Evolutionary conservation across 306 rosid genomes (phyloP).

Genomic region (Cucumis hystrix): DNA sequence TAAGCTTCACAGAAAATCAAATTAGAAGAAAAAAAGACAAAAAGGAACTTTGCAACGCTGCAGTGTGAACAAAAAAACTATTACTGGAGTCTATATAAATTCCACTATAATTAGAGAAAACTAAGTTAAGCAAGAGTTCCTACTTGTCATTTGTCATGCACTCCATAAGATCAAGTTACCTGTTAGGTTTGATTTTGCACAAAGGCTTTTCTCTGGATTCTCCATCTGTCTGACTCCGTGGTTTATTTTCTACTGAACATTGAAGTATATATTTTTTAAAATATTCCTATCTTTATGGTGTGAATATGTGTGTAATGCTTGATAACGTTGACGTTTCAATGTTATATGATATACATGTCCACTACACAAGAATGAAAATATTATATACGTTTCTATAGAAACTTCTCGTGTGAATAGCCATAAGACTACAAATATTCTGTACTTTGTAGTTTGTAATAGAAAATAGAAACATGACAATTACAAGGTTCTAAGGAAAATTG

Average conservation of each 20-base stretch:
- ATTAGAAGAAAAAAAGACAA: not conserved
- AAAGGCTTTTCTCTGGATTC: not conserved
- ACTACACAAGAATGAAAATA: not conserved
- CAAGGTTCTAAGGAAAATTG: not conserved
- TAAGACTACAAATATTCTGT: not conserved
- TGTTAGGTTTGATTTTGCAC: not conserved
- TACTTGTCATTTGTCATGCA: not conserved
- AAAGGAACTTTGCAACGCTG: not conserved
- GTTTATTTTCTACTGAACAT: not conserved
- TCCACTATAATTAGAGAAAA: not conserved
- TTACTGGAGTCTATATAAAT: not conserved
- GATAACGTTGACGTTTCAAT: not conserved
- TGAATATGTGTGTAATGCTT: not conserved
- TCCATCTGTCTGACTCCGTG: not conserved
- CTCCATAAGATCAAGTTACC: not conserved
- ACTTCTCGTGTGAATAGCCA: not conserved
- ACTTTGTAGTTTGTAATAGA: not conserved
- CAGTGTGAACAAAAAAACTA: not conserved
- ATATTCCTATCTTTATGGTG: not conserved
- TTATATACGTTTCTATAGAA: not conserved
- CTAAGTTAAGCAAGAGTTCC: not conserved
- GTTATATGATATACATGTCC: not conserved
- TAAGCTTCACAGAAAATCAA: not conserved
- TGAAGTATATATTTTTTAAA: not conserved
- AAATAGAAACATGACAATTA: not conserved